Evolutionary conservation across 1,139 yeast genomes (phyloP), one percentile per base, ranked within the genome.

Genomic region (Magnusiomyces clavatus): DNA sequence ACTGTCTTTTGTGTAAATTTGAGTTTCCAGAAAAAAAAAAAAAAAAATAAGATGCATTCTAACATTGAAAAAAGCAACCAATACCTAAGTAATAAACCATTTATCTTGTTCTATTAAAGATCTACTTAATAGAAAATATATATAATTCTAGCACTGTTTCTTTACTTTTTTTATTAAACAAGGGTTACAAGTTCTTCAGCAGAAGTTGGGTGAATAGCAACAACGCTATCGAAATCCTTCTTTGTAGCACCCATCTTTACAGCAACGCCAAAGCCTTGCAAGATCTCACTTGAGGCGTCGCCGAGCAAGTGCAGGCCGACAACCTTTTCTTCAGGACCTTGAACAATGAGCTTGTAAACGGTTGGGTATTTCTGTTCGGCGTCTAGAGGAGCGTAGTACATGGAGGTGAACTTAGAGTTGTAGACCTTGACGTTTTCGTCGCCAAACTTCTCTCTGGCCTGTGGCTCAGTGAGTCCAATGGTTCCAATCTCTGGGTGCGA

Each of bases 241-340:
- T 92, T 92, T 47, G 98, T 92, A 46, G 98, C 98, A 41, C 98
- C 98, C 74, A 70, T 71, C 73, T 89, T 89, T 60, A 92, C 75
- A 53, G 98, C 98, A 51, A 89, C 98, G 53, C 97, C 98, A 64
- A 92, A 92, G 39, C 98, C 99, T 76, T 92, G 99, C 61, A 92
- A 77, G 57, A 94, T 89, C 70, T 92, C 99, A 41, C 95, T 81
- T 56, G 95, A 82, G 12, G 80, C 71, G 64, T 89, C 97, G 55
- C 99, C 99, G 58, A 90, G 86, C 54, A 92, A 71, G 69, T 92
- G 98, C 61, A 92, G 74, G 42, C 99, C 99, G 57, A 94, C 95
- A 51, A 92, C 96, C 71, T 88, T 90, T 69, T 92, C 98, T 46
- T 87, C 82, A 46, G 78, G 72, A 14, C 97, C 96, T 45, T 82